A percentile compares a stretch with the other conserved stretches of the same genome.
Conservation (phyloP, 2,329 filamentous ascomycete species). For the Colletotrichum somersetense region DNA sequence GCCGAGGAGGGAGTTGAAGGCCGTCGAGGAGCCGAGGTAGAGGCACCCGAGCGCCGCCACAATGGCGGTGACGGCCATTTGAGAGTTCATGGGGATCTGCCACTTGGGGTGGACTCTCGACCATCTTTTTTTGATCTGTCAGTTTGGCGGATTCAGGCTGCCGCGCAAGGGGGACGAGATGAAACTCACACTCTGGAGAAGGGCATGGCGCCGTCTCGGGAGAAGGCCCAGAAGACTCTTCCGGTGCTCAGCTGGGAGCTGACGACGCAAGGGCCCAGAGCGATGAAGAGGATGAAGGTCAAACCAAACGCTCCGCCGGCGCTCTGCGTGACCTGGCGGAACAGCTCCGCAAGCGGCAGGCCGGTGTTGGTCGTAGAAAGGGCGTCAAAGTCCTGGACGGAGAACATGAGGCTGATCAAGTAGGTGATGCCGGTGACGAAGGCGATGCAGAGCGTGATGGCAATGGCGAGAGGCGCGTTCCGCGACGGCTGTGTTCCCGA, state of each 20-base stretch:
- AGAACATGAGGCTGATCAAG: slow-evolving; percentile 65
- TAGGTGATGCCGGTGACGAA: slow-evolving; percentile 64
- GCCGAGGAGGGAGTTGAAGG: slow-evolving; percentile 58
- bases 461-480: slow-evolving; percentile 54
- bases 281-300: slow-evolving; percentile 57
- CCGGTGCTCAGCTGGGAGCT: slow-evolving; percentile 52
- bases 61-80: slow-evolving; percentile 50
- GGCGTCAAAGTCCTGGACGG: slow-evolving; percentile 60
- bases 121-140: slow-evolving; percentile 48
- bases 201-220: slow-evolving; percentile 58
- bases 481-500: slow-evolving; percentile 47
- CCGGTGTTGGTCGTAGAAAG: slow-evolving; percentile 58
- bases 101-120: slow-evolving; percentile 51
- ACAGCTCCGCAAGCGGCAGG: slow-evolving; percentile 60
- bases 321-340: slow-evolving; percentile 57
- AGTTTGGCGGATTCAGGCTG: slow-evolving; percentile 39
- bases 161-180: slow-evolving; percentile 14
- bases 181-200: slow-evolving; percentile 48
- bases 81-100: slow-evolving; percentile 55
- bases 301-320: slow-evolving; percentile 57
- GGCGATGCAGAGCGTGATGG: slow-evolving; percentile 62
- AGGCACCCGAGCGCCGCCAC: slow-evolving; percentile 56
- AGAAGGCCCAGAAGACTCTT: slow-evolving; percentile 57
- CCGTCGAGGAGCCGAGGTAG: slow-evolving; percentile 58
- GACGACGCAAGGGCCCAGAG: slow-evolving; percentile 56